Conservation (phyloP, 345 rosid species). For the Pelargonium nanum region DNA sequence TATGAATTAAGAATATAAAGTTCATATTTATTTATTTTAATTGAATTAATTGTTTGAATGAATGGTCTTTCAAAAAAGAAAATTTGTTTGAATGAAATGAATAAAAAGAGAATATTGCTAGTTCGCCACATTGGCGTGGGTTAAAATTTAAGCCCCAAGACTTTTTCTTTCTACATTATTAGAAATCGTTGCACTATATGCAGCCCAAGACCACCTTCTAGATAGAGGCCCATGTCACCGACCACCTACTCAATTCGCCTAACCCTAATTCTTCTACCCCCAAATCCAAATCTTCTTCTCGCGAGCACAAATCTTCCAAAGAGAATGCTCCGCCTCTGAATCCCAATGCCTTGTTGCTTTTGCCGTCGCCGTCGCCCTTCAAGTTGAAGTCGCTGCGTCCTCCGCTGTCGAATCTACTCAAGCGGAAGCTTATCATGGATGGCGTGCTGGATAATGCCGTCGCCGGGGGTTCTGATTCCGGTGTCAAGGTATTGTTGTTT, state of each 20-base stretch:
- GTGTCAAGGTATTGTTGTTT: slow-evolving; percentile 42
- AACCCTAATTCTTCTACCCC: slow-evolving; percentile 27
- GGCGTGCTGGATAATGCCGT: slow-evolving; percentile 25
- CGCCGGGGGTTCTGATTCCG: slow-evolving; percentile 40
- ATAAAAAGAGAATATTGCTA: too few species aligned
- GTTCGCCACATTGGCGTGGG: too few species aligned
- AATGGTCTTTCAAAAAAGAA: too few species aligned
- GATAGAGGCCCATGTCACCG: slow-evolving; percentile 27
- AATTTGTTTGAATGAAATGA: too few species aligned
- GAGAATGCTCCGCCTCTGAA: slow-evolving; percentile 86
- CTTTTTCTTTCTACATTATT: too few species aligned
- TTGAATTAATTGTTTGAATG: too few species aligned
- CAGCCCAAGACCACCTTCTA: slow-evolving; percentile 51
- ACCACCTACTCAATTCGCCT: slow-evolving; percentile 27
- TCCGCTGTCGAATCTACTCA: slow-evolving; percentile 77
- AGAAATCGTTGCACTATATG: slow-evolving; percentile 76
- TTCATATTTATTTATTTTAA: too few species aligned
- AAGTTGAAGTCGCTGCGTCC: slow-evolving; percentile 91
- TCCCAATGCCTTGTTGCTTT: slow-evolving; percentile 40
- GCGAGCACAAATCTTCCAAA: slow-evolving; percentile 42
- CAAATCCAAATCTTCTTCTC: slow-evolving; percentile 28
- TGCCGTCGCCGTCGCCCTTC: slow-evolving; percentile 18
- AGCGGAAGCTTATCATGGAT: slow-evolving; percentile 65
- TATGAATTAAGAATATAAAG: too few species aligned
- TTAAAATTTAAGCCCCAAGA: too few species aligned